Evolutionary conservation across 371 early-diverging fungal species (phyloP).

Genomic region (Lichtheimia corymbifera): DNA sequence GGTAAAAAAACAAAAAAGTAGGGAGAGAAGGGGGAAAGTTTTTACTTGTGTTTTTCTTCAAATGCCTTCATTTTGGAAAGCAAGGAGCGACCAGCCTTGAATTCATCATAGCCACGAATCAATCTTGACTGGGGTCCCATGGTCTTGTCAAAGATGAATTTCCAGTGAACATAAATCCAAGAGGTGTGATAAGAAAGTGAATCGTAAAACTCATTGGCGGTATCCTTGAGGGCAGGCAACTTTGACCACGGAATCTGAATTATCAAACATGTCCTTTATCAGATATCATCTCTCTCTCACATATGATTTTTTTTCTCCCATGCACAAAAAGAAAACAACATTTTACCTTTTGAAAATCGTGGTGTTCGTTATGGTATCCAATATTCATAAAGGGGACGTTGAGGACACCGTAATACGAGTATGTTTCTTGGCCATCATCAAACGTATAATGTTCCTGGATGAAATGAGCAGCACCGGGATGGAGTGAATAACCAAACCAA

Average conservation of each 20-base stretch:
- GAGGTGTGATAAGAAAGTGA: constrained; percentile 83
- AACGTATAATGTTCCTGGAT: constrained; percentile 98
- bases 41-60: constrained; percentile 17
- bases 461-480: constrained; percentile 97
- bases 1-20: not conserved
- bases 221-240: constrained; percentile 76
- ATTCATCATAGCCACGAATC: constrained; percentile 71
- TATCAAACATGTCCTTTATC: not conserved
- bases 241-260: constrained; percentile 86
- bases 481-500: constrained; percentile 89
- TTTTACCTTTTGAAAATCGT: constrained; percentile 83
- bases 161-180: constrained; percentile 84
- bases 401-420: constrained; percentile 94
- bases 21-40: not conserved
- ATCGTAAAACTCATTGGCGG: constrained; percentile 93
- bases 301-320: too few relatives aligned
- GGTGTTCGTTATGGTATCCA: constrained; percentile 98
- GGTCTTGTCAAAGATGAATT: constrained; percentile 73
- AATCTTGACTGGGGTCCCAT: constrained; percentile 87
- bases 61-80: constrained; percentile 32
- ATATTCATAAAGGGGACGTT: constrained; percentile 87
- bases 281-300: not conserved
- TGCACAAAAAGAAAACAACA: too few relatives aligned
- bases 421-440: constrained; percentile 95
- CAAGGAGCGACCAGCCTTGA: constrained; percentile 64